These are phyloP conservation scores for Blastocystis hominis DNA, from an alignment of 352 stramenopile genomes.

Conservation along the genomic window DNA sequence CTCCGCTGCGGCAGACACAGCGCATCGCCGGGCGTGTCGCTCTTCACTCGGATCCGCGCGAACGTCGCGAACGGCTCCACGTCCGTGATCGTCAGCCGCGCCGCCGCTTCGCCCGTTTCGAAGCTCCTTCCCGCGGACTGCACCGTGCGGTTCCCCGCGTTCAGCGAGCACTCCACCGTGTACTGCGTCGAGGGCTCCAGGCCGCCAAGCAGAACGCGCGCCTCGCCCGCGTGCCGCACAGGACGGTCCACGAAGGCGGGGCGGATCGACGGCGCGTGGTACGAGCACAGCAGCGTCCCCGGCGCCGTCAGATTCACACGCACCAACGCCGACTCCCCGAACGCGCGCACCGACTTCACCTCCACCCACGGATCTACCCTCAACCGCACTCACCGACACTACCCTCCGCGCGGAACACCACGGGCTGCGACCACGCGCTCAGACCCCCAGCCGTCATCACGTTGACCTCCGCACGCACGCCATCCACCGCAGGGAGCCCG, in stretches of 20 bases:
- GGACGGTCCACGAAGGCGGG: background rate
- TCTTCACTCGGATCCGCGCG: background rate
- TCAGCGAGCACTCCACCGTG: constrained; percentile 3
- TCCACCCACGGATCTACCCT: background rate
- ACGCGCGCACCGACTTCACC: background rate
- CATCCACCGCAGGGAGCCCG: background rate
- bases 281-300: background rate
- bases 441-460: background rate
- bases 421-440: background rate
- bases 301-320: constrained; percentile 7
- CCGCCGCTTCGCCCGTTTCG: background rate
- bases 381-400: background rate
- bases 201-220: background rate
- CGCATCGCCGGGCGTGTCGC: background rate
- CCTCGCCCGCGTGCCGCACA: background rate
- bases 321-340: background rate
- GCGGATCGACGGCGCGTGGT: background rate
- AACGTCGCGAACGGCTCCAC: constrained; percentile 32
- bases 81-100: background rate
- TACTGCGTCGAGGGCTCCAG: background rate
- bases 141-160: background rate
- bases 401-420: background rate
- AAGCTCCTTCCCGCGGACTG: background rate
- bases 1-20: background rate
- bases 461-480: background rate